These are phyloP conservation scores for Volutella citrinella DNA, from an alignment of 2,329 filamentous ascomycete genomes.

Conservation along the genomic window DNA sequence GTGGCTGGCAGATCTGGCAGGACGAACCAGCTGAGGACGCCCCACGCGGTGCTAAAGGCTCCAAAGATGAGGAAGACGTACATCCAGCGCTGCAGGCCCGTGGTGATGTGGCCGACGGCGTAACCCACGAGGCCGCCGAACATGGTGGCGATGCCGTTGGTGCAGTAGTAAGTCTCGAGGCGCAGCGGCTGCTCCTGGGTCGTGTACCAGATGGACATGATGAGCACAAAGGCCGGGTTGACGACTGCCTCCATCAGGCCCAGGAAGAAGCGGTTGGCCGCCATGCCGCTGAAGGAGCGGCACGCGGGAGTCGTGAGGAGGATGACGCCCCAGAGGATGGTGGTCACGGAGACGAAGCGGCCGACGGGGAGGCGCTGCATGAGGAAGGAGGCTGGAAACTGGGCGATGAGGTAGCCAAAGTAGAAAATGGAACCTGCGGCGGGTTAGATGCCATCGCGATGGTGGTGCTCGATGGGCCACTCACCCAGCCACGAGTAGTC, in stretches of 20 bases:
- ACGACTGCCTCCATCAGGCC: slow-evolving; percentile 4
- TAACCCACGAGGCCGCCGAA: slow-evolving; percentile 59
- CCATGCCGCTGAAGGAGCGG: slow-evolving; percentile 2
- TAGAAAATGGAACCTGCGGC: slow-evolving; percentile 4
- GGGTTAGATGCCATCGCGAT: not conserved
- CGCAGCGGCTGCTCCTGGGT: slow-evolving; percentile 3
- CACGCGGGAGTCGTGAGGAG: slow-evolving; percentile 5
- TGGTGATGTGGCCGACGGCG: slow-evolving; percentile 56
- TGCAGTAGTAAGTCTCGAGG: slow-evolving; percentile 12
- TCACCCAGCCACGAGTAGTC: slow-evolving; percentile 8
- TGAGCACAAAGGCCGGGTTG: slow-evolving; percentile 6
- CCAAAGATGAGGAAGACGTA: slow-evolving; percentile 60
- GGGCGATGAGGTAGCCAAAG: slow-evolving; percentile 5
- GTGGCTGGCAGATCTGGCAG: slow-evolving; percentile 62
- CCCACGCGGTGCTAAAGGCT: slow-evolving; percentile 53
- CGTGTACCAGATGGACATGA: slow-evolving; percentile 9
- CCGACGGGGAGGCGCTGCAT: slow-evolving; percentile 6
- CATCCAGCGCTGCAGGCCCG: slow-evolving; percentile 50
- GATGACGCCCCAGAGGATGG: slow-evolving; percentile 6
- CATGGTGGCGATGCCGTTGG: slow-evolving; percentile 58
- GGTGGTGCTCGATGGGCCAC: not conserved
- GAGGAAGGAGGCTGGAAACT: slow-evolving; percentile 5
- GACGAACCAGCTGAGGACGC: slow-evolving; percentile 52
- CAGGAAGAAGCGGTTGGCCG: slow-evolving; percentile 3
- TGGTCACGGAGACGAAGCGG: slow-evolving; percentile 4